Base-by-base conservation (phyloP, 768 basidiomycete genomes). In the Zangia roseola region DNA sequence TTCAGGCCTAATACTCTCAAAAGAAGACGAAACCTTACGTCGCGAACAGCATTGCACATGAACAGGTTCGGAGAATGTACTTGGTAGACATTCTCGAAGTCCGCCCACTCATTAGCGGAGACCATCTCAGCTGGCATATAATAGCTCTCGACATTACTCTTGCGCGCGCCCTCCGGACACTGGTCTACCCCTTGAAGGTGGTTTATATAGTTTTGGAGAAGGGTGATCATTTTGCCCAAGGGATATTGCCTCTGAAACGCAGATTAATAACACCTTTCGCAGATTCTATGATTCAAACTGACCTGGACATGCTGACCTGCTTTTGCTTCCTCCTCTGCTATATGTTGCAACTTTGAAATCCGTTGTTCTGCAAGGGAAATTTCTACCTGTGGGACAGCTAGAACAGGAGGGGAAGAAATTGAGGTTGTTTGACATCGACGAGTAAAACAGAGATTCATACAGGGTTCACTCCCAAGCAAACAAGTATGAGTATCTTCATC, bases 11-110 rank as follows among this genome's bases (percentile, higher is more conserved):
- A 13, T 23, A 30, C n/a, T n/a, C 28, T n/a, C 52, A 28, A 30
- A 24, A 9, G 23, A 42, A 42, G 20, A 40, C 4, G 33, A 33
- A 24, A 71, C 86, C 31, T 59, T 57, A 94, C 90, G 67, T 94
- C 87, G 53, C 93, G 83, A 25, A 85, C 81, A 21, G 81, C 76
- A 60, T 82, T 83, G 58, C 84, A 86, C 72, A 93, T 74, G 58
- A 83, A 84, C 39, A 95, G 76, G 40, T 82, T 86, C 1, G 93
- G 94, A 52, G 82, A 87, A 67, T 97, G 93, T 14, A 93, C 78
- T 60, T 95, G 90, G 62, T 94, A 91, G 21, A 94, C 91, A 58
- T 94, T 89, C 61, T 89, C 86, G 68, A 95, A 97, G 51, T 84
- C 81, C 2, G 78, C 79, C 87, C 82, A 86, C 59, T 91, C 88